These are phyloP conservation scores for Saccharum spontaneum DNA, from an alignment of 176 grass and related monocot genomes.

Conservation along the genomic window DNA sequence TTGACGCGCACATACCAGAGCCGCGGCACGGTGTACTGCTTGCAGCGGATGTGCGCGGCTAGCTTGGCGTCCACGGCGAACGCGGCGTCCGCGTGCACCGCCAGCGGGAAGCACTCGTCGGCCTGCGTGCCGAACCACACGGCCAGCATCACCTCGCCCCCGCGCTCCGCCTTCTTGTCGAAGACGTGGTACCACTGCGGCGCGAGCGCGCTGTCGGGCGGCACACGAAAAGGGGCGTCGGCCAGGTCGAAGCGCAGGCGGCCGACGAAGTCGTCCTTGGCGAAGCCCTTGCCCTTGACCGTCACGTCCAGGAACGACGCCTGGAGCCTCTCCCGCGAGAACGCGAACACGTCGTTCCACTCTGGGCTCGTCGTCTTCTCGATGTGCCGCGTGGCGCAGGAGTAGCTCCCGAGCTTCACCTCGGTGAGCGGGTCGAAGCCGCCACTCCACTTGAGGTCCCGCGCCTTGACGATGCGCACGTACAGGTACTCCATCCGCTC, in stretches of 20 bases:
- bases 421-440: slow-evolving; percentile 50
- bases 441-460: slow-evolving; percentile 40
- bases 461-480: slow-evolving; percentile 75
- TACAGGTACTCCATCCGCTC: slow-evolving; percentile 85
- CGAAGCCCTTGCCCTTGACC: slow-evolving; percentile 44
- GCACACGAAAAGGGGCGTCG: slow-evolving; percentile 41
- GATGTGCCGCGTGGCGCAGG: slow-evolving; percentile 51
- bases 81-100: slow-evolving; percentile 55
- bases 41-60: slow-evolving; percentile 54
- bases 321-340: slow-evolving; percentile 52
- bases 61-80: slow-evolving; percentile 46
- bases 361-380: slow-evolving; percentile 56
- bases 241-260: slow-evolving; percentile 40
- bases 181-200: slow-evolving; percentile 67
- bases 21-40: slow-evolving; percentile 65
- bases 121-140: slow-evolving; percentile 78
- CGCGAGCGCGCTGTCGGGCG: slow-evolving; percentile 51
- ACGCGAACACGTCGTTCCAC: slow-evolving; percentile 78
- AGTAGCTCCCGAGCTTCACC: slow-evolving; percentile 43
- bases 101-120: slow-evolving; percentile 63
- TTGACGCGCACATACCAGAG: slow-evolving; percentile 74
- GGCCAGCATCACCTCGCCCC: slow-evolving; percentile 64
- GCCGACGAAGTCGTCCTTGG: slow-evolving; percentile 54
- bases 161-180: slow-evolving; percentile 27
- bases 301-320: slow-evolving; percentile 40